Percentiles rank a stretch among this genome's conserved stretches.
Conservation (phyloP, 2,329 filamentous ascomycete species). For the Trichoderma atroviride region DNA sequence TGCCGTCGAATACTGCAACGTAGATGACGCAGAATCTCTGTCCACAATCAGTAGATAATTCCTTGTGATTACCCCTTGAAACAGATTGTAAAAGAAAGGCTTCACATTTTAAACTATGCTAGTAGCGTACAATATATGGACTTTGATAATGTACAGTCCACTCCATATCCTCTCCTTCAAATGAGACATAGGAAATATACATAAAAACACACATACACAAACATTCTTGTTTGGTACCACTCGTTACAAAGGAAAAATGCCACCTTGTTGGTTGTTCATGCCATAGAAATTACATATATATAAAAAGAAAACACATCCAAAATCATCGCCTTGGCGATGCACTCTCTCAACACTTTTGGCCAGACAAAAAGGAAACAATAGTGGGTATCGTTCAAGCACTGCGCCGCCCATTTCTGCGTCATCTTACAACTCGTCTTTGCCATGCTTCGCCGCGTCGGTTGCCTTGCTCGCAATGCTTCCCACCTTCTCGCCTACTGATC, state of each 20-base stretch:
- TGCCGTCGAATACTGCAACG: too few relatives aligned
- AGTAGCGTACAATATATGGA: conserved; percentile 1
- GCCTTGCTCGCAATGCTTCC: conserved; percentile 45
- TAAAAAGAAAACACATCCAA: conserved; percentile 9
- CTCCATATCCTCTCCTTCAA: not conserved
- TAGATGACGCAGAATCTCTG: not conserved
- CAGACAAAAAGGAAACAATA: conserved; percentile 13
- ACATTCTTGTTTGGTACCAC: not conserved
- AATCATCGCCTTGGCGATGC: not conserved
- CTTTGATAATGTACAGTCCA: not conserved
- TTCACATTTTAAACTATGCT: not conserved
- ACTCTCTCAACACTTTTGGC: not conserved
- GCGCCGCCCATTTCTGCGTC: not conserved
- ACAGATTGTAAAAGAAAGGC: not conserved
- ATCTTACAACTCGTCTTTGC: conserved; percentile 47
- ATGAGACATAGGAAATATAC: not conserved
- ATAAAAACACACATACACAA: not conserved
- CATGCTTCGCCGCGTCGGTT: conserved; percentile 47
- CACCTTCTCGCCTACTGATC: conserved; percentile 42
- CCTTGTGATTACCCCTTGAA: not conserved
- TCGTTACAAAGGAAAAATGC: conserved; percentile 3
- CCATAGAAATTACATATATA: not conserved
- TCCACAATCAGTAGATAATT: not conserved
- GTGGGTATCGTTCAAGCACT: conserved; percentile 24
- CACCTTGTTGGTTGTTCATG: not conserved